Evolutionary conservation across 2,329 filamentous ascomycete genomes (phyloP), one percentile per base, ranked within the genome.

Genomic region (Aspergillus alliaceus): DNA sequence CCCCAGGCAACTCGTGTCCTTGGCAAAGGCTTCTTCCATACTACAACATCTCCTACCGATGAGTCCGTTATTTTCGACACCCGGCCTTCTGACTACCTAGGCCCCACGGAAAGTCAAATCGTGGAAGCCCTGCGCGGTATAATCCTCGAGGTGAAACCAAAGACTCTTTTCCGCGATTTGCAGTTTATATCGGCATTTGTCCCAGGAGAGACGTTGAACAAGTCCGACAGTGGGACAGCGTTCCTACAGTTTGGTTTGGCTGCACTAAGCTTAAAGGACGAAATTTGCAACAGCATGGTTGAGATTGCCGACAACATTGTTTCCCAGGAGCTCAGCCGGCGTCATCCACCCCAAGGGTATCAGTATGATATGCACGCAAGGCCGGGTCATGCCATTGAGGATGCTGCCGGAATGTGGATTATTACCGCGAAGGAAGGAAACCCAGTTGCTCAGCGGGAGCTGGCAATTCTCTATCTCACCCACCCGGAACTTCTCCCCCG

Each of bases 341-440:
- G 74, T 11, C 70, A 75, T 49, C 68, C 68, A 11, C 67, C 66
- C 12, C 64, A 64, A 14, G 64, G 67, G 9, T 64, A 67, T 29
- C 71, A 72, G 9, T 64, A 67, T 29, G 71, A 72, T 31, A 69
- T 69, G 57, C 67, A 68, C 34, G 61, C 66, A 22, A 65, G 68
- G 1, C 60, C 68, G 4, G 66, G 69, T 35, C 64, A 72, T 61
- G 67, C 68, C 25, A 71, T 86, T 55, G 84, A 86, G 47, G 91
- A 97, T 70, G 93, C 92, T 0, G 93, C 90, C 2, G 86, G 84
- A 64, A 95, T 98, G 87, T 91, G 91, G 82, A 89, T 91, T 60
- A 95, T 97, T 70, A 93, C 93, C 1, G 95, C 95, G 15, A 95
- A 93, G 72, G 95, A 99, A 75, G 93, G 93, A 37, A 86, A 93